Evolutionary conservation across 2,329 filamentous ascomycete genomes (phyloP).

Genomic region (Fusarium nanum): DNA sequence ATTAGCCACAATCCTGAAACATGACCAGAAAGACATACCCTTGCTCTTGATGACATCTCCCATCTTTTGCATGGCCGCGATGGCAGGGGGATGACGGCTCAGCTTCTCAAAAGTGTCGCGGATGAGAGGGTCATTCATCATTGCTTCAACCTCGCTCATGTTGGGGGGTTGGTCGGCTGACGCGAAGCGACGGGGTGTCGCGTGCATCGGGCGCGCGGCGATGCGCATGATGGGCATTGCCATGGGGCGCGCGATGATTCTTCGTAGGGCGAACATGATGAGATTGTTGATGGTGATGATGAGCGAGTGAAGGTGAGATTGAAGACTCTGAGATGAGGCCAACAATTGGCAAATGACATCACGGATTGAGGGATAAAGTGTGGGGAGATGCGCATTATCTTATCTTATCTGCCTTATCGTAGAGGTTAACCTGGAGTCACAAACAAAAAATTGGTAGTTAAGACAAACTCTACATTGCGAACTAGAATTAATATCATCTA

Average conservation of each 20-base stretch:
- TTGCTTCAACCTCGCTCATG: slow-evolving; percentile 28
- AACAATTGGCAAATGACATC: slow-evolving; percentile 22
- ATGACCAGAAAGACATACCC: neutral
- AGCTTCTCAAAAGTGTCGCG: slow-evolving; percentile 39
- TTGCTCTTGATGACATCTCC: slow-evolving; percentile 35
- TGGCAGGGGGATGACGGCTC: slow-evolving; percentile 37
- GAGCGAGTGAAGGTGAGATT: neutral
- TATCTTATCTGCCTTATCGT: slow-evolving; percentile 17
- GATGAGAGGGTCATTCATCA: slow-evolving; percentile 40
- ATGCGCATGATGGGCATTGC: slow-evolving; percentile 16
- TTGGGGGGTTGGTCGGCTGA: slow-evolving; percentile 31
- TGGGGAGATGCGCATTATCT: neutral
- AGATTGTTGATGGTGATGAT: neutral
- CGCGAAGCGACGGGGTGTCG: slow-evolving; percentile 22
- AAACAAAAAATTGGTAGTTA: neutral
- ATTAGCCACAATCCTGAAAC: neutral
- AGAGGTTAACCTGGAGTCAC: neutral
- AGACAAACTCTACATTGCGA: no score
- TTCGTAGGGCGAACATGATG: slow-evolving; percentile 35
- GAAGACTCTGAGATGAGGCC: neutral
- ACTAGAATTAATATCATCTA: no score
- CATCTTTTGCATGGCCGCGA: slow-evolving; percentile 35
- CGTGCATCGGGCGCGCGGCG: slow-evolving; percentile 26
- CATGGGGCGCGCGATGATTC: slow-evolving; percentile 9
- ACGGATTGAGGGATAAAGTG: neutral